phyloP scores from a whole-genome alignment of 495 filamentous ascomycete species.

The Podospora tetraspora region DNA sequence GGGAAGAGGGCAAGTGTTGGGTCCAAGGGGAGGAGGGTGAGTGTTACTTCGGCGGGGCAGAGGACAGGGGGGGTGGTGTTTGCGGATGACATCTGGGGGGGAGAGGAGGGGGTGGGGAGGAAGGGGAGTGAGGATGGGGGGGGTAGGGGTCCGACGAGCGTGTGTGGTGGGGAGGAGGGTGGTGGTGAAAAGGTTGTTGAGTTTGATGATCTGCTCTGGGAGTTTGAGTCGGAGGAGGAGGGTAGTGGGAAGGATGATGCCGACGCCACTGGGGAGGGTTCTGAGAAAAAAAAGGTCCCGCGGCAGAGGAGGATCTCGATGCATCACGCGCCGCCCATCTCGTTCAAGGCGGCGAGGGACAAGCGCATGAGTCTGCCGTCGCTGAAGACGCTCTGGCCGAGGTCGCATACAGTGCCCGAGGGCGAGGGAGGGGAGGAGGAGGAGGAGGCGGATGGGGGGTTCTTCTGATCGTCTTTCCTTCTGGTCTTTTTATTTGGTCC shows the following conservation, averaged over 20 bases:
- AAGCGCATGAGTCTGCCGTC: constrained; percentile 32
- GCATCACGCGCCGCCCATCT: background rate
- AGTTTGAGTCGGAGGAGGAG: background rate
- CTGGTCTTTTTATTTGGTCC: background rate
- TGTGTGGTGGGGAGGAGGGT: background rate
- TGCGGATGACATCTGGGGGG: background rate
- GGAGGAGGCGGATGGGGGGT: background rate
- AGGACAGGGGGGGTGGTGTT: background rate
- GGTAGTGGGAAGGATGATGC: background rate
- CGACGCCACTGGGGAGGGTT: background rate
- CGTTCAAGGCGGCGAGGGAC: constrained; percentile 9
- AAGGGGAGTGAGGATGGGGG: background rate
- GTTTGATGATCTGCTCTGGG: background rate
- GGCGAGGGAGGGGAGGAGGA: background rate
- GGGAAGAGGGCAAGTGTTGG: background rate
- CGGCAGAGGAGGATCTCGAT: background rate
- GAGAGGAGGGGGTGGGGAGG: background rate
- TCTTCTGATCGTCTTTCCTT: background rate
- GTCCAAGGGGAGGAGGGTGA: too few relatives aligned
- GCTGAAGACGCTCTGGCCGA: constrained; percentile 20
- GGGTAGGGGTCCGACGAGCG: background rate
- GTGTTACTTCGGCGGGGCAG: background rate
- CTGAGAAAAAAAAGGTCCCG: background rate
- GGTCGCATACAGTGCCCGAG: background rate
- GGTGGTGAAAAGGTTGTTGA: background rate